Evolutionary conservation across 495 filamentous ascomycete species (phyloP).

Genomic region (Trichocladium antarcticum): DNA sequence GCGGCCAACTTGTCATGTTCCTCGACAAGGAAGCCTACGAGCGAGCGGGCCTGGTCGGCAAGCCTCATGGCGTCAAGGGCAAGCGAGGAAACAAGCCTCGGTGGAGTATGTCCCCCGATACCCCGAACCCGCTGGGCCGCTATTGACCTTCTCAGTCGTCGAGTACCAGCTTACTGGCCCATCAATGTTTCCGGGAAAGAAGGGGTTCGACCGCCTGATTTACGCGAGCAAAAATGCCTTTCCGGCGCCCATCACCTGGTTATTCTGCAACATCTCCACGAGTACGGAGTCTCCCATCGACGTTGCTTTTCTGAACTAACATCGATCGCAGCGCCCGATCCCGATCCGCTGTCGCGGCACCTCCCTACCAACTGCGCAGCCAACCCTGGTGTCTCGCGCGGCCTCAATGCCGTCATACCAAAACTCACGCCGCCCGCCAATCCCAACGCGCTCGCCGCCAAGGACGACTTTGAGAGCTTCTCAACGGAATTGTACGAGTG

Average conservation of each 20-base stretch:
- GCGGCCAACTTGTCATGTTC: slow-evolving; percentile 64
- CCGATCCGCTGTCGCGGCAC: slow-evolving; percentile 44
- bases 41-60: slow-evolving; percentile 68
- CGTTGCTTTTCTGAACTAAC: slow-evolving; percentile 7
- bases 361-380: slow-evolving; percentile 41
- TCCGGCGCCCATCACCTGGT: slow-evolving; percentile 59
- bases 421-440: slow-evolving; percentile 34
- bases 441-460: slow-evolving; percentile 24
- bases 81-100: slow-evolving; percentile 41
- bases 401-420: slow-evolving; percentile 39
- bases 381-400: slow-evolving; percentile 22
- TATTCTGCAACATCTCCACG: slow-evolving; percentile 57
- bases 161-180: slow-evolving; percentile 68
- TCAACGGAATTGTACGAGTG: slow-evolving; percentile 68
- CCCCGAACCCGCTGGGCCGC: background rate
- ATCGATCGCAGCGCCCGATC: slow-evolving; percentile 25
- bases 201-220: slow-evolving; percentile 73
- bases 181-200: slow-evolving; percentile 83
- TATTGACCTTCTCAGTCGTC: slow-evolving; percentile 45
- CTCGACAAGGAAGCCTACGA: slow-evolving; percentile 81
- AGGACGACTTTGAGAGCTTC: slow-evolving; percentile 46
- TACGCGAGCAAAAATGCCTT: slow-evolving; percentile 81
- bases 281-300: slow-evolving; percentile 19
- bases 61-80: slow-evolving; percentile 49
- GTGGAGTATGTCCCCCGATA: slow-evolving; percentile 31